These are phyloP conservation scores for Komagataella pastoris DNA, from an alignment of 805 yeast genomes.

Conservation along the genomic window DNA sequence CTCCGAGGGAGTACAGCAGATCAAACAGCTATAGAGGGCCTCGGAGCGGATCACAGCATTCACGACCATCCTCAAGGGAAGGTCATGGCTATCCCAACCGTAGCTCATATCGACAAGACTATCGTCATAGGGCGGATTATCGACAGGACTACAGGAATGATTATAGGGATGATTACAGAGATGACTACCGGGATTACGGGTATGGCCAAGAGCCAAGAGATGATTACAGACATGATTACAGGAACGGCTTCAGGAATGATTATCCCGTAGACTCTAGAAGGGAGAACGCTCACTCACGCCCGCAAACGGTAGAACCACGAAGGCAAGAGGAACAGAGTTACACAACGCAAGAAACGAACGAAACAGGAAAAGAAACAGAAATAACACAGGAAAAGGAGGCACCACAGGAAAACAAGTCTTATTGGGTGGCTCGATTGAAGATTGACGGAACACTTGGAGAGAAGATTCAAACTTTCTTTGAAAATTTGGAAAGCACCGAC, in stretches of 20 bases:
- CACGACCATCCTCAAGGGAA: not conserved
- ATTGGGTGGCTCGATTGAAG: not conserved
- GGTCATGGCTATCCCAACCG: not conserved
- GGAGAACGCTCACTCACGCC: not conserved
- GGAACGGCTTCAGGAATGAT: not conserved
- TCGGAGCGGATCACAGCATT: not conserved
- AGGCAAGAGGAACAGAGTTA: not conserved
- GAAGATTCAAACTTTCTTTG: not conserved
- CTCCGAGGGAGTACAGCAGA: not conserved
- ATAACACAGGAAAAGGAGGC: not conserved
- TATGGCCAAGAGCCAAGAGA: conserved; percentile 5
- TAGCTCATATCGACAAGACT: not conserved
- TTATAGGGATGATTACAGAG: conserved; percentile 3
- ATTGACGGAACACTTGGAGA: not conserved
- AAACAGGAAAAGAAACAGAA: not conserved
- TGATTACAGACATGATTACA: conserved; percentile 10
- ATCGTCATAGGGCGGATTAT: conserved; percentile 1
- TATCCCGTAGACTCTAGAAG: not conserved
- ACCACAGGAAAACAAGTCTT: not conserved
- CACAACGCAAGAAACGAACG: not conserved
- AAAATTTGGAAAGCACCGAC: not conserved
- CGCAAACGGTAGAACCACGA: not conserved
- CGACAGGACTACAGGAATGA: conserved; percentile 3
- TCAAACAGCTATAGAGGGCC: not conserved
- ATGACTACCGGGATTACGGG: conserved; percentile 4